Base-by-base conservation (phyloP, 2,329 filamentous ascomycete species). In the Colletotrichum musae region DNA sequence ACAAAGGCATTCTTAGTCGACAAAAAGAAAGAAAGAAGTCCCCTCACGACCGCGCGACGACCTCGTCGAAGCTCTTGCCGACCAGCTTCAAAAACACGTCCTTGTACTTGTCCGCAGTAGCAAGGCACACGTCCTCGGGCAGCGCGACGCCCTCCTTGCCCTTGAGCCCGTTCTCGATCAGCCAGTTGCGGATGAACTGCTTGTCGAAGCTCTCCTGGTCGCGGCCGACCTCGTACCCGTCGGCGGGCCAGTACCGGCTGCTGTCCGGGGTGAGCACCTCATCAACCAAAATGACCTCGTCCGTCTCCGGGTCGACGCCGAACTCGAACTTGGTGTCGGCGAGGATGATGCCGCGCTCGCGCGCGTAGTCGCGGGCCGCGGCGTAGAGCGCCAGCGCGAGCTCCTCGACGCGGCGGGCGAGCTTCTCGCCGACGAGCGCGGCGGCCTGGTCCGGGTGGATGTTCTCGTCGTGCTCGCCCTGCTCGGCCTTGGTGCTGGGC, bases 161-260 rank as follows among this genome's bases (percentile, higher is more conserved):
- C 83, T 94, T 94, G 66, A 97, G 80, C 0, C 92, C 93, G 67
- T 92, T 85, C 56, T 79, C 81, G 2, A 90, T 92, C 75, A 98
- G 80, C 93, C 94, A 98, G 81, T 98, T 91, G 43, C 95, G 86
- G 73, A 97, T 80, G 75, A 87, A 91, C 82, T 95, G 92, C 86
- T 98, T 98, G 79, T 98, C 95, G 74, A 95, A 96, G 81, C 93
- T 96, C 63, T 92, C 87, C 83, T 97, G 94, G 65, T 92, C 87
- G 71, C 86, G 86, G 2, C 95, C 94, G 18, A 93, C 81, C 77
- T 90, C 87, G 77, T 95, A 97, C 53, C 86, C 86, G 51, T 90
- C 90, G 72, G 87, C 89, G 1, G 91, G 91, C 95, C 95, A 98
- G 86, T 97, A 97, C 16, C 95, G 89, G 58, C 92, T 95, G 63